Conservation (phyloP, 1,139 yeast species). For the Diutina neorugosa region DNA sequence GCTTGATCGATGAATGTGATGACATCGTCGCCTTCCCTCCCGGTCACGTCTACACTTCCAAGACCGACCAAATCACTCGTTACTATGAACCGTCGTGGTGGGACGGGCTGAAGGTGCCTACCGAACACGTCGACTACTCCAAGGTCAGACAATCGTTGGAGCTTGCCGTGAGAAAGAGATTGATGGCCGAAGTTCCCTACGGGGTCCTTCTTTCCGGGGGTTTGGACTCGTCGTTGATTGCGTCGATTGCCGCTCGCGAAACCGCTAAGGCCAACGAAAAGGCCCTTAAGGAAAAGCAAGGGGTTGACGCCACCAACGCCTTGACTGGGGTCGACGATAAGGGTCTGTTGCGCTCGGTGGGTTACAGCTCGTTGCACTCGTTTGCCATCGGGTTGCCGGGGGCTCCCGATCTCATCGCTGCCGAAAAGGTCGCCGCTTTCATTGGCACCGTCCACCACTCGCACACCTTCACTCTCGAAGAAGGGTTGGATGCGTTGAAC, state of each 20-base stretch:
- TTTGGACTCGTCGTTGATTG: conserved; percentile 89
- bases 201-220: conserved; percentile 97
- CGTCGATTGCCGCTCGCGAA: conserved; percentile 94
- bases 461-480: conserved; percentile 91
- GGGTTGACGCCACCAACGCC: conserved; percentile 34
- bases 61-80: conserved; percentile 73
- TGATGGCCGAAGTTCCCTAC: conserved; percentile 98
- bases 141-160: conserved; percentile 72
- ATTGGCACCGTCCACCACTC: conserved; percentile 96
- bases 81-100: conserved; percentile 93
- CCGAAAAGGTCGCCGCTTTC: conserved; percentile 89
- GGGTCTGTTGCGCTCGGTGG: conserved; percentile 69
- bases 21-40: conserved; percentile 92
- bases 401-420: conserved; percentile 96
- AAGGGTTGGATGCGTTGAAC: conserved; percentile 88
- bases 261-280: conserved; percentile 59
- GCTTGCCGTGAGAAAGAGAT: conserved; percentile 93
- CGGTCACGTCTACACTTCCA: conserved; percentile 92
- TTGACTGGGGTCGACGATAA: conserved; percentile 86
- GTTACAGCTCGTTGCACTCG: conserved; percentile 84
- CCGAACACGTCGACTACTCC: conserved; percentile 59
- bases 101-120: conserved; percentile 67
- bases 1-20: conserved; percentile 91
- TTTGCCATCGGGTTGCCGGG: conserved; percentile 96
- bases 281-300: conserved; percentile 20